Percentiles rank a stretch among this genome's conserved stretches.
Evolutionary conservation across 495 filamentous ascomycete species (phyloP).

Genomic region (Pyronema omphalodes): DNA sequence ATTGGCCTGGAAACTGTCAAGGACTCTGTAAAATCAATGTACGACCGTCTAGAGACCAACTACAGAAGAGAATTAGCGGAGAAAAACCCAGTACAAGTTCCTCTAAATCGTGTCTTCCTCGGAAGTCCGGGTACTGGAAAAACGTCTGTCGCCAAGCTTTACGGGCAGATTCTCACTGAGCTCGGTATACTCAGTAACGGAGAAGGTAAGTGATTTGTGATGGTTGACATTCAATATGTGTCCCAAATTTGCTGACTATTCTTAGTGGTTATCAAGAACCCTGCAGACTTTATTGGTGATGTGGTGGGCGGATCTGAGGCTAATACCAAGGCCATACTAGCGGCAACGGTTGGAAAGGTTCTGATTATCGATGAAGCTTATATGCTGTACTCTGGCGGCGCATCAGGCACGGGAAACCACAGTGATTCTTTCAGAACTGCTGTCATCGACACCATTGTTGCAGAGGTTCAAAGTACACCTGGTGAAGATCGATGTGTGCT

Average conservation of each 20-base stretch:
- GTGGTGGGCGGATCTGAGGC: conserved; percentile 47
- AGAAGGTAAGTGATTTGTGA: neutral
- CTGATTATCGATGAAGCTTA: conserved; percentile 67
- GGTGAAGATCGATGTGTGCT: conserved; percentile 70
- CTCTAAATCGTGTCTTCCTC: conserved; percentile 50
- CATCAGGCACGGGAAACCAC: neutral
- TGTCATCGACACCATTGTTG: conserved; percentile 61
- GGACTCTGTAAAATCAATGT: conserved; percentile 30
- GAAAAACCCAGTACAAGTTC: conserved; percentile 30
- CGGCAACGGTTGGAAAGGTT: conserved; percentile 44
- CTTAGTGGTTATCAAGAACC: conserved; percentile 48
- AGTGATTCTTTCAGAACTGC: conserved; percentile 43
- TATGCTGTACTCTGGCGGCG: conserved; percentile 24
- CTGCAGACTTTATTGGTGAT: conserved; percentile 51
- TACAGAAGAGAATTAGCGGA: conserved; percentile 39
- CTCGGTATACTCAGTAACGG: conserved; percentile 42
- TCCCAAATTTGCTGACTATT: neutral
- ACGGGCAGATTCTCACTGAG: conserved; percentile 43
- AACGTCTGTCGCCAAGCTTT: conserved; percentile 57
- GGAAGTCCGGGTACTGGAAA: conserved; percentile 60
- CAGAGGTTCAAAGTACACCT: conserved; percentile 58
- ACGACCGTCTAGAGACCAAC: conserved; percentile 35
- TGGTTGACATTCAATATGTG: neutral
- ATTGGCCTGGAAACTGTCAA: conserved; percentile 43
- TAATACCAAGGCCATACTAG: conserved; percentile 54